Percentiles rank a stretch among this genome's conserved stretches.
These are phyloP conservation scores for Datura wrightii DNA, from an alignment of 257 asterid genomes.

Conservation along the genomic window DNA sequence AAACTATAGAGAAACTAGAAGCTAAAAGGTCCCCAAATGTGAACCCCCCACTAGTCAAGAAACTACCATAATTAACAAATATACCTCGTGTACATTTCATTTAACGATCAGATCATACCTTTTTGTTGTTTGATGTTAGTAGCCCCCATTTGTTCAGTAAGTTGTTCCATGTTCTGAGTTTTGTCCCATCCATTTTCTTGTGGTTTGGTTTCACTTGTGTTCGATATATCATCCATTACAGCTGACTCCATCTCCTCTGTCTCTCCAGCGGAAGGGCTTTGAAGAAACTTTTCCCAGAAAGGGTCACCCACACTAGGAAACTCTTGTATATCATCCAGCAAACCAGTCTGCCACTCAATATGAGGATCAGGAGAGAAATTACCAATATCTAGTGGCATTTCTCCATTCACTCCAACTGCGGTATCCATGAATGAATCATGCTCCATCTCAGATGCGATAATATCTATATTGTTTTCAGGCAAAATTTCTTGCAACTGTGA, in stretches of 20 bases:
- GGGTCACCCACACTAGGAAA: conserved; percentile 76
- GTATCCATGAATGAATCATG: conserved; percentile 48
- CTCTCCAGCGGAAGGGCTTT: conserved; percentile 57
- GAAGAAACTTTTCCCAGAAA: conserved; percentile 89
- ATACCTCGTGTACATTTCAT: neutral
- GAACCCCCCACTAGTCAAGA: neutral
- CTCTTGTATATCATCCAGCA: conserved; percentile 67
- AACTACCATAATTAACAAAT: conserved; percentile 11
- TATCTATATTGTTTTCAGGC: conserved; percentile 48
- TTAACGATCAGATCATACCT: conserved; percentile 35
- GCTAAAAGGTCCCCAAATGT: neutral
- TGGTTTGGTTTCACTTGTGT: conserved; percentile 48
- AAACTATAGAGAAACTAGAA: neutral
- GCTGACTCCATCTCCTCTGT: conserved; percentile 40
- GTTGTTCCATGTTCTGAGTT: conserved; percentile 64
- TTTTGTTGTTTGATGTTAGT: conserved; percentile 66
- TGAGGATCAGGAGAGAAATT: conserved; percentile 53
- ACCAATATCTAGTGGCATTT: conserved; percentile 53
- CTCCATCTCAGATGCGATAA: conserved; percentile 48
- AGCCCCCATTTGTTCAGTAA: conserved; percentile 88
- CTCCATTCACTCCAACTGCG: conserved; percentile 39
- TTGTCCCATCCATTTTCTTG: conserved; percentile 64
- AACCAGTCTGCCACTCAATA: conserved; percentile 68
- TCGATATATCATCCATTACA: conserved; percentile 48
- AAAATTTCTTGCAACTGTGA: conserved; percentile 54